Evolutionary conservation across 352 stramenopile genomes (phyloP), one percentile per base, ranked within the genome.

Genomic region (Pythium insidiosum): DNA sequence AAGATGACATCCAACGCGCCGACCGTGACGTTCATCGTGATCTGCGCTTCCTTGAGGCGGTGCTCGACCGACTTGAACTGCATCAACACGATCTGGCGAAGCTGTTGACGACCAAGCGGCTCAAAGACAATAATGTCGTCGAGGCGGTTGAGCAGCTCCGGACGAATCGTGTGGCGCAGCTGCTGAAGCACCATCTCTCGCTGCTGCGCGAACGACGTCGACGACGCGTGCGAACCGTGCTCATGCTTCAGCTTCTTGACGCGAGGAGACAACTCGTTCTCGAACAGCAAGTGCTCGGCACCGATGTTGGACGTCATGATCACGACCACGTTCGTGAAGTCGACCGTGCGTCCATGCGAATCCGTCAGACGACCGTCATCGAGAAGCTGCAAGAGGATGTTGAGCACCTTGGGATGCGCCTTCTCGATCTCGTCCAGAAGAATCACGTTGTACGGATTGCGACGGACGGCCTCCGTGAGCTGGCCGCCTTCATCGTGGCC

Each of bases 381-480:
- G 2, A 99, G 66, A 7, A 99, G 64, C 69, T 99, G 95, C 6
- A 99, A 62, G 31, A 99, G 52, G 48, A 98, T 73, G 41, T 97
- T 98, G 28, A 98, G 74, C 28, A 99, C 93, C 47, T 97, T 88
- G 7, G 66, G 68, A 56, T 99, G 95, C 5, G 96, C 96, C 61
- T 99, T 99, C 66, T 99, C 96, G 25, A 99, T 94, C 57, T 99
- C 95, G 55, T 99, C 96, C 47, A 99, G 79, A 25, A 99, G 66
- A 5, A 98, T 80, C 38, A 99, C 95, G 16, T 96, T 96, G 68
- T 99, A 99, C 23, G 95, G 95, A 25, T 95, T 89, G 37, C 92
- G 71, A 13, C 95, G 88, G 18, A 99, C 91, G 6, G 93, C 89
- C 58, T 99, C 96, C 0, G 95, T 99, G 16, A 99, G 54, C 50